These are phyloP conservation scores for Acacia concinna DNA, from an alignment of 331 rosid genomes.

Conservation along the genomic window DNA sequence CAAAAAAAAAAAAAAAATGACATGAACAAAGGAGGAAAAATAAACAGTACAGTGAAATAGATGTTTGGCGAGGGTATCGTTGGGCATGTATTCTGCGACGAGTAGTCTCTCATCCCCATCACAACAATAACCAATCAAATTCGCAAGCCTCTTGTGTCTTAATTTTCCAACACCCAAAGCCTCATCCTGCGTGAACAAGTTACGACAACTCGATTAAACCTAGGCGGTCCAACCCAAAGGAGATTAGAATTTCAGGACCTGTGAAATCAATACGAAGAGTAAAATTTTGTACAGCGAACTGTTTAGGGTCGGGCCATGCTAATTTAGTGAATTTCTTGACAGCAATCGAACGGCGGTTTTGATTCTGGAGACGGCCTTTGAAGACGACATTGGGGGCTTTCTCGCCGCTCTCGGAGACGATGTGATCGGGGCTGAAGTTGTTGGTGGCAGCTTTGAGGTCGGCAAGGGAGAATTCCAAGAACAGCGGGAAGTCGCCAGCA, in stretches of 20 bases:
- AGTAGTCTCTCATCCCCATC: slow-evolving; percentile 77
- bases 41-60: slow-evolving; percentile 66
- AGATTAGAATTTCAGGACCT: neutral
- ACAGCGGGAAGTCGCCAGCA: slow-evolving; percentile 34
- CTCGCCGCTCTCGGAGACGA: slow-evolving; percentile 80
- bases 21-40: neutral
- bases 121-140: slow-evolving; percentile 84
- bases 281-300: slow-evolving; percentile 52
- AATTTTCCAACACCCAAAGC: slow-evolving; percentile 72
- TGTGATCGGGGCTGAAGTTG: slow-evolving; percentile 64
- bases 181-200: slow-evolving; percentile 50
- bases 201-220: neutral
- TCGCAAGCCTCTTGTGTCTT: slow-evolving; percentile 65
- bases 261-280: neutral
- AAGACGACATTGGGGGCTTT: slow-evolving; percentile 72
- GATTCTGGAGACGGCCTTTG: slow-evolving; percentile 64
- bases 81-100: slow-evolving; percentile 78
- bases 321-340: slow-evolving; percentile 68
- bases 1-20: neutral
- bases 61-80: slow-evolving; percentile 81
- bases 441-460: slow-evolving; percentile 74
- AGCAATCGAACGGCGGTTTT: slow-evolving; percentile 62
- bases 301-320: slow-evolving; percentile 76
- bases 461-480: slow-evolving; percentile 65
- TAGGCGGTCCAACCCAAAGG: neutral